phyloP scores from a whole-genome alignment of 331 rosid species.

The Acacia concinna region DNA sequence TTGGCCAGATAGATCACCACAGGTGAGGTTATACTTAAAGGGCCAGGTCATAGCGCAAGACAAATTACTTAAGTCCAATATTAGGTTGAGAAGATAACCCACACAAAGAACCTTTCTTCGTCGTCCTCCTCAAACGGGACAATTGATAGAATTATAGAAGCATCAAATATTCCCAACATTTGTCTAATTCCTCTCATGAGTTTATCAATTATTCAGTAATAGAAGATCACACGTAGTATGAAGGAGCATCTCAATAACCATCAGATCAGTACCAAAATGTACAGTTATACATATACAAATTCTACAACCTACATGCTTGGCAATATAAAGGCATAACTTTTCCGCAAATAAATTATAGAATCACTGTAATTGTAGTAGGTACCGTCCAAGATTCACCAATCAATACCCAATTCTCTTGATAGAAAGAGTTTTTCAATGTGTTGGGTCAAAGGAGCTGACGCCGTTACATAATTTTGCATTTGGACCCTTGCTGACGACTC shows the following conservation, averaged over 20 bases:
- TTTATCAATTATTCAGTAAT: not conserved
- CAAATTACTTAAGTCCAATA: too few species aligned
- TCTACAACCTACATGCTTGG: slow-evolving; percentile 1
- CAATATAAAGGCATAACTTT: slow-evolving; percentile 13
- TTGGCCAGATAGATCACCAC: too few species aligned
- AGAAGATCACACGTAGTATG: not conserved
- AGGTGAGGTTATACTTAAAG: too few species aligned
- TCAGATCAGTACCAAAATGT: not conserved
- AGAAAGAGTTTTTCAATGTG: slow-evolving; percentile 76
- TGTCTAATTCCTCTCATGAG: not conserved
- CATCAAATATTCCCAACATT: not conserved
- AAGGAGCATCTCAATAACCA: not conserved
- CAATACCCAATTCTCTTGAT: slow-evolving; percentile 78
- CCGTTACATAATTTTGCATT: slow-evolving; percentile 66
- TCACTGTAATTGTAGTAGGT: not conserved
- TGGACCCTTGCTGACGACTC: slow-evolving; percentile 64
- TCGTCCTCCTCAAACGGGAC: not conserved
- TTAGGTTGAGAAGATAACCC: too few species aligned
- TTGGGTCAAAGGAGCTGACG: slow-evolving; percentile 60
- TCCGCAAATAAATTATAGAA: slow-evolving; percentile 17
- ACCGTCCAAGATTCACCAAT: slow-evolving; percentile 63
- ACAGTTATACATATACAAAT: not conserved
- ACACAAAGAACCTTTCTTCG: not conserved
- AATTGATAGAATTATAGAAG: not conserved
- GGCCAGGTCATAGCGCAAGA: too few species aligned